Conservation (phyloP, 768 basidiomycete species). For the Suillus luteus region DNA sequence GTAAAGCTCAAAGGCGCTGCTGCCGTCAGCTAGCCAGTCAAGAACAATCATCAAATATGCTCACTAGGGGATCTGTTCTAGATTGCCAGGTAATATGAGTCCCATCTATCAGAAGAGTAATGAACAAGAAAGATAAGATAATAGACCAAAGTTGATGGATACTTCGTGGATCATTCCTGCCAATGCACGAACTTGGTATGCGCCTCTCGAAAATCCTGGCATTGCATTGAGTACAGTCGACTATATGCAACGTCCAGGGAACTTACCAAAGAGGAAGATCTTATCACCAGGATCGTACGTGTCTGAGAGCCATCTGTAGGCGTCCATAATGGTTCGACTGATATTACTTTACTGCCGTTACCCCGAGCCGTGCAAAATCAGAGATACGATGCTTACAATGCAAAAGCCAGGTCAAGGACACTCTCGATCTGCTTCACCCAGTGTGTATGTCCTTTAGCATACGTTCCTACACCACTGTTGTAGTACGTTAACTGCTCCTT, state of each 20-base stretch:
- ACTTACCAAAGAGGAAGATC: conserved; percentile 44
- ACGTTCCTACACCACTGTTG: conserved; percentile 42
- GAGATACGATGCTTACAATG: conserved; percentile 30
- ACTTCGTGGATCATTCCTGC: conserved; percentile 48
- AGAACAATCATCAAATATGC: neutral
- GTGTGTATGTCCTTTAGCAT: conserved; percentile 25
- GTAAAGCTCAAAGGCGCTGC: conserved; percentile 43
- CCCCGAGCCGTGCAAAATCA: neutral
- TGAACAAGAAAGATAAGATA: neutral
- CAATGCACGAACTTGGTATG: conserved; percentile 45
- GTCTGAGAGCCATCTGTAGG: conserved; percentile 45
- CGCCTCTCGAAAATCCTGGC: conserved; percentile 50
- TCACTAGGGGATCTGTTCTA: conserved; percentile 45
- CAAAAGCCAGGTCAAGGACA: conserved; percentile 38
- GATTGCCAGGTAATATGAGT: conserved; percentile 41
- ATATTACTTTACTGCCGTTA: neutral
- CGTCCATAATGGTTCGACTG: conserved; percentile 34
- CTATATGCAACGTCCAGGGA: neutral
- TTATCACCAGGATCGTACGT: conserved; percentile 39
- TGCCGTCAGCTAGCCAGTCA: conserved; percentile 1
- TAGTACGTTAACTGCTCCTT: conserved; percentile 41
- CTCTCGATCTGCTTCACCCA: conserved; percentile 25
- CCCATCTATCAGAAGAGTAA: conserved; percentile 35
- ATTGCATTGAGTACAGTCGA: conserved; percentile 9
- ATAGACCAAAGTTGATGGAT: conserved; percentile 3